phyloP scores from a whole-genome alignment of 2,329 filamentous ascomycete genomes.

The Shiraia sp. region DNA sequence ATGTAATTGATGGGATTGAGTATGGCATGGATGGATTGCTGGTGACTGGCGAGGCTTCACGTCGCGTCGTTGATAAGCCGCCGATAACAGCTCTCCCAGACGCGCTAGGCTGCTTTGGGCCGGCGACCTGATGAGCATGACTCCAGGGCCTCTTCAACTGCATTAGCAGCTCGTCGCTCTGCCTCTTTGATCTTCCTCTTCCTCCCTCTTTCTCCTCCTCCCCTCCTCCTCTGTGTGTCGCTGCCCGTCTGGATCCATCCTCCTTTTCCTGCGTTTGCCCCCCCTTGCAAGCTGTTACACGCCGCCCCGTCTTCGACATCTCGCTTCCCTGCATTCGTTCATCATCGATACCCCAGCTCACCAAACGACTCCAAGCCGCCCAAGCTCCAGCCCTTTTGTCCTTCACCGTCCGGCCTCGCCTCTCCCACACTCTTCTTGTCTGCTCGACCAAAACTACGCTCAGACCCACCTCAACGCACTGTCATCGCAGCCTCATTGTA shows the following conservation, averaged over 20 bases:
- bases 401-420: too few relatives aligned
- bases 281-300: background rate
- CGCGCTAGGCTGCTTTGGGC: slow-evolving; percentile 2
- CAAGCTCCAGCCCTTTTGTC: slow-evolving; percentile 3
- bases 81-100: background rate
- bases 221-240: background rate
- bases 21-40: too few relatives aligned
- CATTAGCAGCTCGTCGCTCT: slow-evolving; percentile 13
- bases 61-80: background rate
- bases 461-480: background rate
- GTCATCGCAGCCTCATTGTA: background rate
- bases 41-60: too few relatives aligned
- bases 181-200: slow-evolving; percentile 10
- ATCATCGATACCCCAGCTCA: slow-evolving; percentile 8
- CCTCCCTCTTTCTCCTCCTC: slow-evolving; percentile 3
- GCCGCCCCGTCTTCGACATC: slow-evolving; percentile 1
- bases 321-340: slow-evolving; percentile 8
- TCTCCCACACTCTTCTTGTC: background rate
- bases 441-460: background rate
- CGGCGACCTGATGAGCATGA: slow-evolving; percentile 9
- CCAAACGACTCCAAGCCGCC: slow-evolving; percentile 8
- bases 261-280: background rate
- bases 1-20: slow-evolving; percentile 6
- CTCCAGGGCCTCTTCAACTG: slow-evolving; percentile 15
- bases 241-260: background rate